These are phyloP conservation scores for Ilyonectria sp. DNA, from an alignment of 2,329 filamentous ascomycete species.

Conservation along the genomic window DNA sequence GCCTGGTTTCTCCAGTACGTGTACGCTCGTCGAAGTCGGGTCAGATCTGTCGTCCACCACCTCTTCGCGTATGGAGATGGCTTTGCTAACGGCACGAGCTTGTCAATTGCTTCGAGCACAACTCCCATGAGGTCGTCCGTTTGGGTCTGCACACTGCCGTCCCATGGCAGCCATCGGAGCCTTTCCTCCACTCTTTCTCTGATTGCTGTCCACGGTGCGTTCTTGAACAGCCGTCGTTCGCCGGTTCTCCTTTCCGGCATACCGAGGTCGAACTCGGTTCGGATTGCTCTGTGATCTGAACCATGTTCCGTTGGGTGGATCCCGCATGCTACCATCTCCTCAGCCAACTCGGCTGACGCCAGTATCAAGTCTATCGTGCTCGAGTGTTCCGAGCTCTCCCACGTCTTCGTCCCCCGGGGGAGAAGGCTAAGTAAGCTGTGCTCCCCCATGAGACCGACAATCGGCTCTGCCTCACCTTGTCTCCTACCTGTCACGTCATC, in stretches of 20 bases:
- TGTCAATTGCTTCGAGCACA: no score
- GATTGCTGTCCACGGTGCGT: slow-evolving; percentile 34
- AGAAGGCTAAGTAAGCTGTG: slow-evolving; percentile 46
- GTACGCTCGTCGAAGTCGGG: neutral
- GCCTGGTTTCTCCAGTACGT: slow-evolving; percentile 6
- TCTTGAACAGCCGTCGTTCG: slow-evolving; percentile 45
- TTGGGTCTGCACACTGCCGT: neutral
- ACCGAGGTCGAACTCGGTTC: slow-evolving; percentile 48
- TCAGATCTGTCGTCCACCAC: slow-evolving; percentile 5
- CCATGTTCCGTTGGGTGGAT: neutral
- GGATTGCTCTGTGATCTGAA: slow-evolving; percentile 51
- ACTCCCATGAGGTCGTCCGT: neutral
- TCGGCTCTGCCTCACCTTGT: slow-evolving; percentile 55
- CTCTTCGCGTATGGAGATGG: neutral
- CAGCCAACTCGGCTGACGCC: neutral
- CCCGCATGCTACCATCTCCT: neutral
- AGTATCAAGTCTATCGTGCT: neutral
- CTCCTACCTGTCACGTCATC: slow-evolving; percentile 35
- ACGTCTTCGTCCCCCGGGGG: neutral
- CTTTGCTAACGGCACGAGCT: neutral
- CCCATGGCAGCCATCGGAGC: neutral
- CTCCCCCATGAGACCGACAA: slow-evolving; percentile 55
- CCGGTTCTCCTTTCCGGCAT: slow-evolving; percentile 15
- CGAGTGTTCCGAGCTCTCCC: neutral
- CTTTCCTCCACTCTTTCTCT: slow-evolving; percentile 4